Evolutionary conservation across 352 stramenopile species (phyloP).

Genomic region (Globisporangium alternatum): DNA sequence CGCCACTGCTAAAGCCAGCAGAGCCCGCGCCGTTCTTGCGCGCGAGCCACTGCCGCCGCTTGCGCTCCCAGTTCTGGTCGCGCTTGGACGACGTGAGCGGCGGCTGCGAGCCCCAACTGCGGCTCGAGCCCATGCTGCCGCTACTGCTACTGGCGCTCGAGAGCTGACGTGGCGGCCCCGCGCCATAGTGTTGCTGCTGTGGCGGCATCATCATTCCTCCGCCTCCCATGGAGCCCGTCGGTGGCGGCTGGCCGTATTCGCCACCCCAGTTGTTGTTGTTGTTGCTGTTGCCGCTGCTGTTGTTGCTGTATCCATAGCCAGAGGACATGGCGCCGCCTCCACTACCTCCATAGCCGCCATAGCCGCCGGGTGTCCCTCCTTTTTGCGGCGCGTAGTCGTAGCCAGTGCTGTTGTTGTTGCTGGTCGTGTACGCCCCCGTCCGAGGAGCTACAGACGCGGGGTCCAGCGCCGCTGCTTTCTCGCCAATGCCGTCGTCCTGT

Average conservation of each 20-base stretch:
- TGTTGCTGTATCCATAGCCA: conserved; percentile 10
- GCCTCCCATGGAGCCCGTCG: neutral
- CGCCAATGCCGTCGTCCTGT: neutral
- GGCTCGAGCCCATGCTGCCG: conserved; percentile 14
- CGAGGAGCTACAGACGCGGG: conserved; percentile 2
- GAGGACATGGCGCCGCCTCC: neutral
- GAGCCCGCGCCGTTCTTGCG: conserved; percentile 36
- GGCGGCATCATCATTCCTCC: neutral
- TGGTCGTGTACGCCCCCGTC: conserved; percentile 7
- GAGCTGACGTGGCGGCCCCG: conserved; percentile 3
- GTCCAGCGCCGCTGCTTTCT: conserved; percentile 2
- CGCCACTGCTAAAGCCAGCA: neutral
- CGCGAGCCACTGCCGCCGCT: conserved; percentile 63
- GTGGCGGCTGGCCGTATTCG: conserved; percentile 14
- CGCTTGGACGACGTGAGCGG: conserved; percentile 74
- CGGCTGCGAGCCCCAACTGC: conserved; percentile 39
- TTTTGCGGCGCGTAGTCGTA: conserved; percentile 12
- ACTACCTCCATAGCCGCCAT: neutral
- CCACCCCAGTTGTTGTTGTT: conserved; percentile 15
- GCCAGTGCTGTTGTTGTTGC: conserved; percentile 7
- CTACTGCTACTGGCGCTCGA: conserved; percentile 4
- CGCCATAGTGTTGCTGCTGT: conserved; percentile 3
- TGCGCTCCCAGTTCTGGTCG: conserved; percentile 83
- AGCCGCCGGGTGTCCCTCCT: neutral
- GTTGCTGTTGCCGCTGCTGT: conserved; percentile 21